phyloP scores from a whole-genome alignment of 225 moss, liverwort and hornwort species.

The Bryoerythrophyllum caledonicum region DNA sequence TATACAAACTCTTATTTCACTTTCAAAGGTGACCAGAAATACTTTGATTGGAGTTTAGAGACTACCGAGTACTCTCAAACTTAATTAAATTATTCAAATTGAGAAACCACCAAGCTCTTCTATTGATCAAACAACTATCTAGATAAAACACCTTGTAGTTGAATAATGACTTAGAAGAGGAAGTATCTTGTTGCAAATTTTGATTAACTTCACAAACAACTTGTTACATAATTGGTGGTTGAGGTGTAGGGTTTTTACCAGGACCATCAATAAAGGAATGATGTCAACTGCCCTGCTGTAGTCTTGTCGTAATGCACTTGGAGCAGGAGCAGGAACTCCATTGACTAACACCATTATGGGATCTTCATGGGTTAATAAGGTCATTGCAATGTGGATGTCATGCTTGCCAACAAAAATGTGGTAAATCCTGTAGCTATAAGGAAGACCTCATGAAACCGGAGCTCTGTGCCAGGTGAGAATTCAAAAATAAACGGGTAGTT shows the following conservation, averaged over 20 bases:
- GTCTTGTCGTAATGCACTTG: not conserved
- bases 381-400: slow-evolving; percentile 51
- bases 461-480: slow-evolving; percentile 61
- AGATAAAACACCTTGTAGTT: too few species aligned
- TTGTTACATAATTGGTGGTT: not conserved
- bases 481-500: slow-evolving; percentile 73
- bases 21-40: too few species aligned
- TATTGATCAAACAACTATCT: too few species aligned
- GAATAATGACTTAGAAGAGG: too few species aligned
- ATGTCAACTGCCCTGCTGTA: slow-evolving; percentile 27
- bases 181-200: too few species aligned
- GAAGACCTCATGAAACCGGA: slow-evolving; percentile 62
- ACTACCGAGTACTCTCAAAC: too few species aligned
- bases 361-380: slow-evolving; percentile 27
- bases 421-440: slow-evolving; percentile 56
- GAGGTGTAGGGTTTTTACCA: slow-evolving; percentile 25
- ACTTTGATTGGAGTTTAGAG: too few species aligned
- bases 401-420: slow-evolving; percentile 49
- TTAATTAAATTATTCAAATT: too few species aligned
- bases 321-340: not conserved
- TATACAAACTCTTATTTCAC: too few species aligned
- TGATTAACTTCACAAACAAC: not conserved
- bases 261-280: slow-evolving; percentile 48
- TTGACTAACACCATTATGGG: not conserved
- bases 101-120: too few species aligned